Evolutionary conservation across 1,139 yeast genomes (phyloP).

Genomic region (Yamadazyma taylorii): DNA sequence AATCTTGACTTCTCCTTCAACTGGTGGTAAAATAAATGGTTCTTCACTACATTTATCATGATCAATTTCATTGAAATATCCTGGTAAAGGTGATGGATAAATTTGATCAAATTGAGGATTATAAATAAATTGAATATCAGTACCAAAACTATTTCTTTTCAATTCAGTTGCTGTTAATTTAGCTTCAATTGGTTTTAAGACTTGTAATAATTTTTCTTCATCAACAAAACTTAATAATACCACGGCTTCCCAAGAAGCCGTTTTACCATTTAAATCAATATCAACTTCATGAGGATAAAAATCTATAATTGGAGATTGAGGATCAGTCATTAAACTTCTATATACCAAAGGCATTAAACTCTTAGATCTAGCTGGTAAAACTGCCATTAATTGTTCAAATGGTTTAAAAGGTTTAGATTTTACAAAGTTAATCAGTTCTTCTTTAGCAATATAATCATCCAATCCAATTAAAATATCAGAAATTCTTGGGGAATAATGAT

Average conservation of each 20-base stretch:
- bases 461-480: slow-evolving; percentile 80
- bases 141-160: slow-evolving; percentile 72
- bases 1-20: slow-evolving; percentile 48
- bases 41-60: slow-evolving; percentile 75
- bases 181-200: slow-evolving; percentile 64
- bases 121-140: slow-evolving; percentile 62
- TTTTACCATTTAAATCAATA: slow-evolving; percentile 90
- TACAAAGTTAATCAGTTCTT: slow-evolving; percentile 57
- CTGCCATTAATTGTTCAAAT: slow-evolving; percentile 97
- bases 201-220: slow-evolving; percentile 67
- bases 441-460: slow-evolving; percentile 42
- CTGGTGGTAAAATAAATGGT: slow-evolving; percentile 49
- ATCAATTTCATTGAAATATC: slow-evolving; percentile 72
- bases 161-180: slow-evolving; percentile 69
- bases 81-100: slow-evolving; percentile 78
- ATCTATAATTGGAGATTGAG: slow-evolving; percentile 81
- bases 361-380: slow-evolving; percentile 89
- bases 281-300: slow-evolving; percentile 91
- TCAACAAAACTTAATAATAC: slow-evolving; percentile 95
- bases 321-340: slow-evolving; percentile 86
- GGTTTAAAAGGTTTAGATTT: slow-evolving; percentile 83
- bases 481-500: slow-evolving; percentile 91
- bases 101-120: slow-evolving; percentile 75
- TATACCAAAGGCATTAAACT: slow-evolving; percentile 75
- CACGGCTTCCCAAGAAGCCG: slow-evolving; percentile 98